A percentile compares a stretch with the other conserved stretches of the same genome.
phyloP scores from a whole-genome alignment of 2,329 filamentous ascomycete species.

The Sodiomyces alkalinus region DNA sequence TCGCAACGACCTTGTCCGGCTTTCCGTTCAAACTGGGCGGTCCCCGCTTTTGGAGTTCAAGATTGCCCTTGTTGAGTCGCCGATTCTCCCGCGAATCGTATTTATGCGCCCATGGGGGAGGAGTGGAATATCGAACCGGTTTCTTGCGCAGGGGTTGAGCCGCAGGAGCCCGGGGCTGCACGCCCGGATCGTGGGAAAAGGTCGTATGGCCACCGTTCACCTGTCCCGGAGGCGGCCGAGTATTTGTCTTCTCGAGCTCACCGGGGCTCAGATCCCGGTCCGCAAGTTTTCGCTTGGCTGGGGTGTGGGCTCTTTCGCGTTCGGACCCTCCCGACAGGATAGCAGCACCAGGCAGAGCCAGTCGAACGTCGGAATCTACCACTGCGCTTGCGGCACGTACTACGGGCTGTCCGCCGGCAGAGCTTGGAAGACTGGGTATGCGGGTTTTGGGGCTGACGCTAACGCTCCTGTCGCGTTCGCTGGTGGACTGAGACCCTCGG shows the following conservation, averaged over 20 bases:
- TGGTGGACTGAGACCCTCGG: conserved; percentile 35
- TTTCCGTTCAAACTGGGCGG: conserved; percentile 24
- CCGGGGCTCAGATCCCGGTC: conserved; percentile 31
- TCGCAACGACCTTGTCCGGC: neutral
- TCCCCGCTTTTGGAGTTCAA: conserved; percentile 25
- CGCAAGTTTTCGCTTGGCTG: conserved; percentile 33
- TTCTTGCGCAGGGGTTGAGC: conserved; percentile 21
- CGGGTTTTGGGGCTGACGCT: conserved; percentile 70
- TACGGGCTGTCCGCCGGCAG: conserved; percentile 14
- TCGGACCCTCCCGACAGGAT: conserved; percentile 16
- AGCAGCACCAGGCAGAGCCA: conserved; percentile 3
- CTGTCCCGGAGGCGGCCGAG: conserved; percentile 33
- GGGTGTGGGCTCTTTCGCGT: conserved; percentile 19
- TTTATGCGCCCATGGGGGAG: conserved; percentile 34
- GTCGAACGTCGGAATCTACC: conserved; percentile 6
- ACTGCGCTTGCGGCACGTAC: neutral
- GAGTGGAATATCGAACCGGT: conserved; percentile 18
- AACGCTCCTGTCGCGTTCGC: conserved; percentile 53
- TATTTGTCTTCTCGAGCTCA: conserved; percentile 33
- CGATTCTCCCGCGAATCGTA: conserved; percentile 18
- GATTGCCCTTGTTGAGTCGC: conserved; percentile 26
- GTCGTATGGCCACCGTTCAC: conserved; percentile 25
- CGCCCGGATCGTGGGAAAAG: no score
- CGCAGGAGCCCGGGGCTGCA: conserved; percentile 5
- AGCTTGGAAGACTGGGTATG: conserved; percentile 35